Evolutionary conservation across 192 early-diverging fungal genomes (phyloP).

Genomic region (Entomortierella parvispora): DNA sequence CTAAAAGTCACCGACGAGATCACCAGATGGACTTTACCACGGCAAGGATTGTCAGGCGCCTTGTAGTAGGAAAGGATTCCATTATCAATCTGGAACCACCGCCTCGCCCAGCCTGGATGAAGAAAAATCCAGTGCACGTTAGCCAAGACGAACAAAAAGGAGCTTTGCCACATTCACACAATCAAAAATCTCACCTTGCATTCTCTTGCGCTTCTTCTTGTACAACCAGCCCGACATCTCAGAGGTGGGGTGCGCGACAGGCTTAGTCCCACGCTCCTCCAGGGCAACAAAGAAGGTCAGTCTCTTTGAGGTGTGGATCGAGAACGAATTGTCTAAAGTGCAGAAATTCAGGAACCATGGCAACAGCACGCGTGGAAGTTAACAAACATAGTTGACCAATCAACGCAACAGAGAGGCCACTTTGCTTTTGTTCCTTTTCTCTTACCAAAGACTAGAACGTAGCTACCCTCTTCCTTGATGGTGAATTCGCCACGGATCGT

Average conservation of each 20-base stretch:
- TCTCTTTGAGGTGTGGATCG: slow-evolving; percentile 65
- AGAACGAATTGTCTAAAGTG: slow-evolving; percentile 66
- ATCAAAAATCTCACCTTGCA: slow-evolving; percentile 60
- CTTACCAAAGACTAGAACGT: slow-evolving; percentile 79
- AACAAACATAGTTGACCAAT: background rate
- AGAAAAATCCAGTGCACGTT: background rate
- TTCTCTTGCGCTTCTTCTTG: slow-evolving; percentile 70
- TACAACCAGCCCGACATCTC: slow-evolving; percentile 65
- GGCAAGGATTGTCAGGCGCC: slow-evolving; percentile 68
- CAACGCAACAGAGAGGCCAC: background rate
- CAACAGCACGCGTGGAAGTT: background rate
- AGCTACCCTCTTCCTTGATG: slow-evolving; percentile 82
- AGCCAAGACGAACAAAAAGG: background rate
- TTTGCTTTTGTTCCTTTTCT: background rate
- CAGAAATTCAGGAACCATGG: background rate
- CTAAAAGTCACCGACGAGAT: slow-evolving; percentile 71
- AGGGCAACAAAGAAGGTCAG: slow-evolving; percentile 68
- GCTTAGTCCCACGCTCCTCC: slow-evolving; percentile 45
- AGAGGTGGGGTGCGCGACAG: slow-evolving; percentile 20
- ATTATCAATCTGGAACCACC: slow-evolving; percentile 87
- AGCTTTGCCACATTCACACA: background rate
- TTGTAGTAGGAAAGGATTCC: slow-evolving; percentile 86
- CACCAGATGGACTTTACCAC: slow-evolving; percentile 72
- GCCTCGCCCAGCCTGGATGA: slow-evolving; percentile 81
- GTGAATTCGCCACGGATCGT: slow-evolving; percentile 83